Evolutionary conservation across 2,329 filamentous ascomycete genomes (phyloP), one percentile per base, ranked within the genome.

Genomic region (Alternaria triticina): DNA sequence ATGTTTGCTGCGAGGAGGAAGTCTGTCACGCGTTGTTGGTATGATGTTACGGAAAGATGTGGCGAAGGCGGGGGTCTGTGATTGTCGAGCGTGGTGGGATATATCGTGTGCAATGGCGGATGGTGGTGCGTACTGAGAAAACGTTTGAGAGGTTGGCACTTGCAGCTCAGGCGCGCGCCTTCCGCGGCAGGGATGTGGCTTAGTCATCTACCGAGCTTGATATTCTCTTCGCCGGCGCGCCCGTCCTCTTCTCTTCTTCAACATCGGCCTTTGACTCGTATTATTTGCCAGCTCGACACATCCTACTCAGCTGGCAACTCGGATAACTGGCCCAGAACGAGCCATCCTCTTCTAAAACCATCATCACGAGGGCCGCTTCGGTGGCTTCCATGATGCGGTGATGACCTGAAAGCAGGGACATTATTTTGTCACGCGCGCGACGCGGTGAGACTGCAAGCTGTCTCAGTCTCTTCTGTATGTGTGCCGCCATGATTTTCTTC

Each of bases 271-370:
- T 86, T 86, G 86, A 89, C 86, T 91, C 89, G 91, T 91, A 91
- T 90, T 87, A 89, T 89, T 51, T 87, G 86, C 84, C 87, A 87
- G 86, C 84, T 86, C 80, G 84, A 85, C 75, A 64, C 70, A 72
- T 77, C 74, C 77, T 73, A 89, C 86, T 87, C 86, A 85, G 84
- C 87, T 90, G 88, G 84, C 86, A 87, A 90, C 84, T 91, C 88
- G 87, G 88, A 79, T 88, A 73, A 87, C 86, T 81, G 87, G 90
- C 91, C 90, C 83, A 92, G 90, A 93, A 82, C 75, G 84, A 86
- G 75, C 76, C 75, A 81, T 79, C 86, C 89, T 87, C 87, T 88
- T 90, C 84, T 90, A 93, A 93, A 93, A 93, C 90, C 90, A 90
- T 92, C 86, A 87, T 89, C 87, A 89, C 88, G 90, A 93, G 88